A percentile compares a stretch with the other conserved stretches of the same genome.
Evolutionary conservation across 768 basidiomycete species (phyloP).

Genomic region (Panellus pusillus): DNA sequence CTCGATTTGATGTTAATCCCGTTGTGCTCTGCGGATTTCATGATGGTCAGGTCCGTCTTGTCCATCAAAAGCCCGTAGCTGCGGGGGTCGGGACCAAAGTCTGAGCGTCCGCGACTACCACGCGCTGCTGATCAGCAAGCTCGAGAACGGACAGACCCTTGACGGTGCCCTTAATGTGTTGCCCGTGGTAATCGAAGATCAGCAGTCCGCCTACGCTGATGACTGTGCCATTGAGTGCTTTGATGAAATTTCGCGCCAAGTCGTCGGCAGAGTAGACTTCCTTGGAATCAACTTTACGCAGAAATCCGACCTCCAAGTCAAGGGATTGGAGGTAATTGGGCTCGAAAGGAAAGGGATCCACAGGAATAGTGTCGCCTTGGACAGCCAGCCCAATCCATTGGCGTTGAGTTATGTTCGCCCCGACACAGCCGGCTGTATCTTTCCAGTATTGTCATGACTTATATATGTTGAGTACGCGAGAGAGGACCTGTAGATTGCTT

Average conservation of each 20-base stretch:
- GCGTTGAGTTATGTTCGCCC: constrained; percentile 75
- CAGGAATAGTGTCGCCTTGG: constrained; percentile 70
- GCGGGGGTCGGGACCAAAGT: constrained; percentile 24
- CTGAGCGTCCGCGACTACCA: constrained; percentile 25
- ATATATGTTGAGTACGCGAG: not conserved
- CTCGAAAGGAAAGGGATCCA: constrained; percentile 61
- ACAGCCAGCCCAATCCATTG: constrained; percentile 89
- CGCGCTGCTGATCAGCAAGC: constrained; percentile 59
- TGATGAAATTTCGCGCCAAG: constrained; percentile 71
- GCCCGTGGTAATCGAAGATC: constrained; percentile 87
- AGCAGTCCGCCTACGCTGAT: constrained; percentile 69
- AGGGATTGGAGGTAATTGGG: constrained; percentile 72
- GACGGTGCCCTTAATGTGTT: constrained; percentile 73
- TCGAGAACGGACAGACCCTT: constrained; percentile 61
- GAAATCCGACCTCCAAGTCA: constrained; percentile 77
- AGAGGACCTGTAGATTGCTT: constrained; percentile 23
- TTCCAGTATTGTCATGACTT: constrained; percentile 80
- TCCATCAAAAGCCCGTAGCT: constrained; percentile 80
- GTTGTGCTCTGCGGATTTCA: constrained; percentile 74
- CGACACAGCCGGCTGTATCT: constrained; percentile 65
- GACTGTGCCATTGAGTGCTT: constrained; percentile 71
- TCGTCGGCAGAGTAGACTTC: constrained; percentile 89
- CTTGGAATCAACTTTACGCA: constrained; percentile 51
- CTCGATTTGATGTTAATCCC: constrained; percentile 90
- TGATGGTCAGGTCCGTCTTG: constrained; percentile 87